Conservation (phyloP, 805 yeast species). For the Kregervanrija delftensis region DNA sequence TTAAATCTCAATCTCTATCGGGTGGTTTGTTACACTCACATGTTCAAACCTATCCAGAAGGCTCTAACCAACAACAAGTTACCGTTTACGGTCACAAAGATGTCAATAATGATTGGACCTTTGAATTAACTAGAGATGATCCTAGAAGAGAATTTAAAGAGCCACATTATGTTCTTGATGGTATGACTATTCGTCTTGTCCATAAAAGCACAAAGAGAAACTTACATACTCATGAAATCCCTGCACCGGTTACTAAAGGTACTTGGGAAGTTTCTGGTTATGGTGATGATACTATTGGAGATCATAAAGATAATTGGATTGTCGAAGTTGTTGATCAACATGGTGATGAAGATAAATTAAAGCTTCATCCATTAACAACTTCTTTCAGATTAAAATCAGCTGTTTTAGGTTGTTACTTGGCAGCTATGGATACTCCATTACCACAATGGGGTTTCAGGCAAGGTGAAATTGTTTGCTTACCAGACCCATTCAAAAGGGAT, state of each 20-base stretch:
- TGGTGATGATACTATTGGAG: constrained; percentile 67
- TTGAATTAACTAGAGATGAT: constrained; percentile 53
- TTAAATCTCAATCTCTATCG: constrained; percentile 64
- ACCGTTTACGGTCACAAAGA: constrained; percentile 96
- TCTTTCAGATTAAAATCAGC: constrained; percentile 62
- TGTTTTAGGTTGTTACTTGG: constrained; percentile 64
- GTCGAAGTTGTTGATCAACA: constrained; percentile 70
- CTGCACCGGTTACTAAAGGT: constrained; percentile 63
- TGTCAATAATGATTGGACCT: constrained; percentile 73
- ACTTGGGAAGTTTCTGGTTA: constrained; percentile 85
- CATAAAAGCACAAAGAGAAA: constrained; percentile 70
- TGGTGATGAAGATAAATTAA: constrained; percentile 40
- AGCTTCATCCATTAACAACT: constrained; percentile 70
- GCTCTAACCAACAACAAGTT: constrained; percentile 89
- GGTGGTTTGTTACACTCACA: constrained; percentile 87
- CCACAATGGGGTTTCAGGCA: constrained; percentile 87
- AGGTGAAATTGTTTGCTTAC: constrained; percentile 81
- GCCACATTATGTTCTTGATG: constrained; percentile 43
- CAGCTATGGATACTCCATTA: constrained; percentile 60
- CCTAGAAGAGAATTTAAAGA: constrained; percentile 26
- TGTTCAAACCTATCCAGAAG: constrained; percentile 76
- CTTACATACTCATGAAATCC: constrained; percentile 74
- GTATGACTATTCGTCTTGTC: constrained; percentile 60
- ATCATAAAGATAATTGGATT: constrained; percentile 83
- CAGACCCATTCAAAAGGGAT: constrained; percentile 60